Evolutionary conservation across 1,139 yeast genomes (phyloP), one percentile per base, ranked within the genome.

Genomic region (Geotrichum bryndzae): DNA sequence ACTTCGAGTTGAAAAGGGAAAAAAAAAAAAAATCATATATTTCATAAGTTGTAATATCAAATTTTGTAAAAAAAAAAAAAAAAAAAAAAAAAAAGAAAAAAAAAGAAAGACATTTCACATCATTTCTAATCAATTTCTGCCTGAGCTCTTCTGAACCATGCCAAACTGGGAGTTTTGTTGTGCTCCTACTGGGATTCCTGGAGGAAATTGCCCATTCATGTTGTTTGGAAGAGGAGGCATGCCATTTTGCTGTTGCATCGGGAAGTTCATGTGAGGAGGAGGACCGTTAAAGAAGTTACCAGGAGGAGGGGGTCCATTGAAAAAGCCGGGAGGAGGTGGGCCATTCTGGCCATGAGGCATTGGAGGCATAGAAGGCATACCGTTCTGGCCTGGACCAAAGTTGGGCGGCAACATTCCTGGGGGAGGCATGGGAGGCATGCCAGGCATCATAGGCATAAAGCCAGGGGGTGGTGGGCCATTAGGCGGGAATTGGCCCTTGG

Each of bases 171-270:
- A 65, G 1, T 35, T 10, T 35, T 65, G 66, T 38, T 66, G 69
- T 57, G 63, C 60, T 7, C 67, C 68, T 35, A 69, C 68, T 23
- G 68, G 68, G 31, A 61, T 60, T 18, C 60, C 62, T 5, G 65
- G 64, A 15, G 61, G 64, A 31, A 54, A 51, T 23, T 61, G 41
- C 57, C 59, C 56, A 50, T 8, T 54, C 56, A 50, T 54, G 61
- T 6, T 54, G 51, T 25, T 57, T 35, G 22, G 57, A 57, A 33
- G 53, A 48, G 18, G 61, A 48, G 2, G 56, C 41, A 35, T 35
- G 41, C 41, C 41, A 33, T 38, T 60, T 23, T 45, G 59, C 48
- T 57, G 63, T 52, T 23, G 61, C 60, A 41, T 56, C 13, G 54
- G 48, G 23, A 56, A 56, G 31, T 48, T 48, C 57, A 54, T 54